A percentile compares a stretch with the other conserved stretches of the same genome.
Conservation (phyloP, 2,329 filamentous ascomycete species). For the Sclerotinia glacialis region DNA sequence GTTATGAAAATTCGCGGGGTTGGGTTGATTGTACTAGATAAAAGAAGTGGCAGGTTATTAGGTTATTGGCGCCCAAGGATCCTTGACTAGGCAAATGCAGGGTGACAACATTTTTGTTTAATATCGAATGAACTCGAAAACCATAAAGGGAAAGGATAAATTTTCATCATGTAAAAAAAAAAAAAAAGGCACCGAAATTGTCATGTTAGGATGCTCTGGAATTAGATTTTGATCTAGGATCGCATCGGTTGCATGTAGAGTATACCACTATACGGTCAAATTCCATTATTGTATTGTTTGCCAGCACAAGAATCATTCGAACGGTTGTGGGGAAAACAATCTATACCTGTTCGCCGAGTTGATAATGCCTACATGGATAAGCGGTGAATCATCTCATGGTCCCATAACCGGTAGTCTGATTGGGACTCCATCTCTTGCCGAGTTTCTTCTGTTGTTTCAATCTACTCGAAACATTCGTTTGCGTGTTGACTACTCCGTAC, state of each 20-base stretch:
- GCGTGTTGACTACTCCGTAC: constrained; percentile 8
- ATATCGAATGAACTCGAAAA: neutral
- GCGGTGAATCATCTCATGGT: constrained; percentile 7
- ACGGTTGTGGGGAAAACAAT: constrained; percentile 1
- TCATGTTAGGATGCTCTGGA: neutral
- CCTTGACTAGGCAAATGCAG: constrained; percentile 5
- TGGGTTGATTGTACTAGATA: neutral
- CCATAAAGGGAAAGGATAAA: neutral
- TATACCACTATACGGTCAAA: neutral
- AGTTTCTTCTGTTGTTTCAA: constrained; percentile 7
- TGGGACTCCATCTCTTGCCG: constrained; percentile 2
- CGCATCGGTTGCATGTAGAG: neutral
- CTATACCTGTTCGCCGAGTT: constrained; percentile 20
- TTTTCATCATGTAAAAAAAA: neutral
- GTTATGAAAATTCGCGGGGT: constrained; percentile 13
- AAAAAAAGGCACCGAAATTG: neutral
- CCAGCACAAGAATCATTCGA: constrained; percentile 8
- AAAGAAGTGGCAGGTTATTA: constrained; percentile 20
- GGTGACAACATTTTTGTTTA: constrained; percentile 13
- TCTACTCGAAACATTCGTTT: neutral
- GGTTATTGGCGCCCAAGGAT: constrained; percentile 18
- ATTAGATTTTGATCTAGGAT: neutral
- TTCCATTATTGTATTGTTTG: constrained; percentile 2
- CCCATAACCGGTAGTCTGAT: constrained; percentile 3
- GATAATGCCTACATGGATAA: constrained; percentile 2